Conservation (phyloP, 208 protist species). For the Trypanosoma vivax region DNA sequence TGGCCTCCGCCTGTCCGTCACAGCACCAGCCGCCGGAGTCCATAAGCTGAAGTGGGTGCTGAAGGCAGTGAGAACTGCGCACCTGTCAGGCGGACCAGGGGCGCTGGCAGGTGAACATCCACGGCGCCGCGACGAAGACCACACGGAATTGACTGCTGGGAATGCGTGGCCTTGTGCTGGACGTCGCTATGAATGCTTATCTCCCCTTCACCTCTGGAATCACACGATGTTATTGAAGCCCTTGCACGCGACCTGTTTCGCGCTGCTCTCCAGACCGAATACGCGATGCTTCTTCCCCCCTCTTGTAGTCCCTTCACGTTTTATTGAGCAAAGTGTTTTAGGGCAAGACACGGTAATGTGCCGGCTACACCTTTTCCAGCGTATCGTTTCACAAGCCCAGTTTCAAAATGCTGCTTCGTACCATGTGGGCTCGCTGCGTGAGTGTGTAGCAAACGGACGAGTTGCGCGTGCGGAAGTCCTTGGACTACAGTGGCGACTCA, state of each 20-base stretch:
- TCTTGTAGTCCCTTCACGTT: not conserved
- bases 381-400: slow-evolving; percentile 8
- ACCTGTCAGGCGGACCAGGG: not conserved
- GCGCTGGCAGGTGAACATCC: not conserved
- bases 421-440: slow-evolving; percentile 10
- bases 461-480: not conserved
- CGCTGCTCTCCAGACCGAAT: slow-evolving; percentile 12
- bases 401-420: not conserved
- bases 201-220: not conserved
- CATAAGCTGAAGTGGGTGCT: too few relatives aligned
- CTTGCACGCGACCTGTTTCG: slow-evolving; percentile 16
- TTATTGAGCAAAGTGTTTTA: slow-evolving; percentile 7
- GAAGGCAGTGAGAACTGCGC: too few relatives aligned
- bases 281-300: slow-evolving; percentile 10
- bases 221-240: slow-evolving; percentile 5
- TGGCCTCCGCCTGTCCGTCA: too few relatives aligned
- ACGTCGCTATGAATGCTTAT: not conserved
- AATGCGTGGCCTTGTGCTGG: slow-evolving; percentile 5
- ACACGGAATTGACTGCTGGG: slow-evolving; percentile 3
- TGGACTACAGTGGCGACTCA: slow-evolving; percentile 5
- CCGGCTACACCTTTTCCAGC: slow-evolving; percentile 9
- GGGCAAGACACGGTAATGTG: slow-evolving; percentile 10
- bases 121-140: not conserved
- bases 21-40: too few relatives aligned
- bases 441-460: slow-evolving; percentile 15